These are phyloP conservation scores for Claviceps digitariae DNA, from an alignment of 2,329 filamentous ascomycete species.

Conservation along the genomic window DNA sequence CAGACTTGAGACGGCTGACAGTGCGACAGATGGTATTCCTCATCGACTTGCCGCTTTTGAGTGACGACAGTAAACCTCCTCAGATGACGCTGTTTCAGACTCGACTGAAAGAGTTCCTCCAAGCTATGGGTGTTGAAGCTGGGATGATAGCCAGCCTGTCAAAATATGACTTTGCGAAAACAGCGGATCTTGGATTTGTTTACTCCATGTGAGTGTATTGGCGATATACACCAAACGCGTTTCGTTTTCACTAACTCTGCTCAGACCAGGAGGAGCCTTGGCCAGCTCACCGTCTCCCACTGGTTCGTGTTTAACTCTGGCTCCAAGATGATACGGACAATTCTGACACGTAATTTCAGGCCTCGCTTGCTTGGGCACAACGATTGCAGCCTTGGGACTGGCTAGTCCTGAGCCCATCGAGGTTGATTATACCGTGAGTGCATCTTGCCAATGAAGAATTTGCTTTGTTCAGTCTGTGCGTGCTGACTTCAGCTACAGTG, in stretches of 20 bases:
- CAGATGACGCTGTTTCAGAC: conserved; percentile 44
- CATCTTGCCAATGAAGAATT: not conserved
- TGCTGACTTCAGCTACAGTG: conserved; percentile 30
- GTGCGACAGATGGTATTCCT: conserved; percentile 61
- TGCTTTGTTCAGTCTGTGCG: not conserved
- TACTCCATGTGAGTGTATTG: conserved; percentile 54
- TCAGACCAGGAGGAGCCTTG: conserved; percentile 22
- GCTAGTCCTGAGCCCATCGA: conserved; percentile 40
- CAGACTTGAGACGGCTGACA: not conserved
- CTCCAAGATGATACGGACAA: conserved; percentile 1
- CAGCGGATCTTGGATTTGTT: conserved; percentile 61
- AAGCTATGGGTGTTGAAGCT: conserved; percentile 49
- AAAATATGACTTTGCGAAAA: conserved; percentile 71
- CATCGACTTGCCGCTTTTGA: conserved; percentile 69
- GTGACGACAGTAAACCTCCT: conserved; percentile 15
- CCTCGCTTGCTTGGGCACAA: conserved; percentile 57
- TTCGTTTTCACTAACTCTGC: not conserved
- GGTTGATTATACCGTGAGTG: conserved; percentile 58
- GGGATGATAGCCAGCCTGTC: conserved; percentile 53
- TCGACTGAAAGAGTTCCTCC: conserved; percentile 58
- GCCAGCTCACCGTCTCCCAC: conserved; percentile 15
- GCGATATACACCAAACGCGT: conserved; percentile 6
- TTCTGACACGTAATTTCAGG: conserved; percentile 30
- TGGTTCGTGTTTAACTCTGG: conserved; percentile 15
- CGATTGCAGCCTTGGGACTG: conserved; percentile 52